Conservation (phyloP, 192 early-diverging fungal species). For the Backusella parvicylindrica region DNA sequence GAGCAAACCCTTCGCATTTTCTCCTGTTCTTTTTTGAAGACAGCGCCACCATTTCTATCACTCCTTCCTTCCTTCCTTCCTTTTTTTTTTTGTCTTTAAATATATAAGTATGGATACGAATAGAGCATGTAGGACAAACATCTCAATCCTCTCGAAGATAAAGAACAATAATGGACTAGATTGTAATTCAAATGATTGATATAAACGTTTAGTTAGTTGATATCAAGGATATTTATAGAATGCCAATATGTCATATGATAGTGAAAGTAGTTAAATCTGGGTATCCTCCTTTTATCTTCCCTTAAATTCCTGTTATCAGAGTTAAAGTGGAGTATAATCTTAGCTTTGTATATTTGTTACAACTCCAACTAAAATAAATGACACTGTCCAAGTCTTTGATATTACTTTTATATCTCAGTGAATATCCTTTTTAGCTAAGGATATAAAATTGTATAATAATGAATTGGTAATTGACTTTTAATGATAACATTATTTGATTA, state of each 20-base stretch:
- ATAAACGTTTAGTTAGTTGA: background rate
- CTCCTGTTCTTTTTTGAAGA: background rate
- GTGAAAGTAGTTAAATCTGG: background rate
- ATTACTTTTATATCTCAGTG: background rate
- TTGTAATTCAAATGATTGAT: background rate
- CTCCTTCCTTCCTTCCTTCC: background rate
- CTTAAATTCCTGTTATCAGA: background rate
- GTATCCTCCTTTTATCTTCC: background rate
- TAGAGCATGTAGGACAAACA: background rate
- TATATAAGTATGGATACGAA: background rate
- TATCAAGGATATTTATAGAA: background rate
- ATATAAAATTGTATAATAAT: background rate
- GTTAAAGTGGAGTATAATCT: background rate
- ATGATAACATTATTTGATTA: background rate
- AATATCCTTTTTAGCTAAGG: background rate
- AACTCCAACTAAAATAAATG: background rate
- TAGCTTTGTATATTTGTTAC: background rate
- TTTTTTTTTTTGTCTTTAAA: background rate
- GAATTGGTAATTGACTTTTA: background rate
- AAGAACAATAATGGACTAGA: background rate
- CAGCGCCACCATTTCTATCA: background rate
- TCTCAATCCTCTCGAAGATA: background rate
- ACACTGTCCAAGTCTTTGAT: background rate
- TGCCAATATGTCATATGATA: background rate
- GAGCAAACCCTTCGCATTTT: background rate